These are phyloP conservation scores for Thielaviopsis cerberus DNA, from an alignment of 2,329 filamentous ascomycete species.

Conservation along the genomic window DNA sequence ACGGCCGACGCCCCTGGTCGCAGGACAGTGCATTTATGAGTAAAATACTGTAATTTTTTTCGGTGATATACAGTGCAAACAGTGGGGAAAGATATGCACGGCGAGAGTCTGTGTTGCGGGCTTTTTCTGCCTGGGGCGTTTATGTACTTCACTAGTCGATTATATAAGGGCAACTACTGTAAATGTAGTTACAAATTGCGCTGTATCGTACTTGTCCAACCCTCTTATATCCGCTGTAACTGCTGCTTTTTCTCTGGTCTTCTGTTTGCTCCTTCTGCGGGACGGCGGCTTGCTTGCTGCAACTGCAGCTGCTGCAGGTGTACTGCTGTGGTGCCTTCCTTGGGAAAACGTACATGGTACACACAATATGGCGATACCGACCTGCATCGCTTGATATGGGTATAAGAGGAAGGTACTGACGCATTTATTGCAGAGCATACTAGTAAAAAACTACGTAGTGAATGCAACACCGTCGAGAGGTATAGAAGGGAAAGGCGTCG, in stretches of 20 bases:
- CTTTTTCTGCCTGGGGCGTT: no score
- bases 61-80: no score
- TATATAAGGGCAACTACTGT: no score
- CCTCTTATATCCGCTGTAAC: background rate
- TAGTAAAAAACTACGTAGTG: background rate
- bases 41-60: no score
- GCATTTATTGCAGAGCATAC: background rate
- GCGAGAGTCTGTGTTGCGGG: no score
- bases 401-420: background rate
- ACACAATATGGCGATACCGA: background rate
- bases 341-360: background rate
- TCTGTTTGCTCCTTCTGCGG: background rate
- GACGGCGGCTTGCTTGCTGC: background rate
- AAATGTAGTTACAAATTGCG: no score
- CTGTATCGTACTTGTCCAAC: background rate
- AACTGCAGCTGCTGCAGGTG: background rate
- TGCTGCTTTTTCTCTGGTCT: background rate
- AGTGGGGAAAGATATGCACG: no score
- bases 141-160: no score
- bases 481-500: background rate
- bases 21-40: no score
- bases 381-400: background rate
- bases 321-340: background rate
- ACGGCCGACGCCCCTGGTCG: no score
- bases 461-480: background rate